Conservation (phyloP, 148 eudicot genomes). For the Nepenthes gracilis region DNA sequence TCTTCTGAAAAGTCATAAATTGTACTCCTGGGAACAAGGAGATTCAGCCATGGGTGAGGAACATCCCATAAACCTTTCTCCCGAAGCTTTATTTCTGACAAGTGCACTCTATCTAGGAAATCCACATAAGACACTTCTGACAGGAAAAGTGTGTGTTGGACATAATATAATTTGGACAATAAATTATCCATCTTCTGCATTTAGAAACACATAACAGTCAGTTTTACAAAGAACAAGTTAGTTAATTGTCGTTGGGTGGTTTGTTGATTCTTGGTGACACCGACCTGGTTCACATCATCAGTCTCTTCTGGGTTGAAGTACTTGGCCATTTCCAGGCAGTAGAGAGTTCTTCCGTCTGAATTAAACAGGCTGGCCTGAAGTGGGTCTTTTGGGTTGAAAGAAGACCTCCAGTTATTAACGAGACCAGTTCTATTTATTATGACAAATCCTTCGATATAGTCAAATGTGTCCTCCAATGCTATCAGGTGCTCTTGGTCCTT, state of each 20-base stretch:
- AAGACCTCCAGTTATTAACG: constrained; percentile 69
- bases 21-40: constrained; percentile 64
- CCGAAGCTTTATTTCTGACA: constrained; percentile 57
- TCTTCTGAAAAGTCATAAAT: constrained; percentile 46
- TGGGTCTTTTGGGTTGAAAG: constrained; percentile 74
- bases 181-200: constrained; percentile 48
- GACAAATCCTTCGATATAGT: constrained; percentile 89
- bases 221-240: neutral
- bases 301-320: constrained; percentile 55
- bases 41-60: constrained; percentile 96
- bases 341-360: constrained; percentile 73
- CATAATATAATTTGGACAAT: constrained; percentile 40
- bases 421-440: constrained; percentile 78
- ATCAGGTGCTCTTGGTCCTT: constrained; percentile 83
- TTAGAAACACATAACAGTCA: constrained; percentile 8
- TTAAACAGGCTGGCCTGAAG: constrained; percentile 54
- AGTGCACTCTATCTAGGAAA: constrained; percentile 79
- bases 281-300: constrained; percentile 44
- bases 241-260: neutral
- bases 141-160: constrained; percentile 43
- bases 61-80: constrained; percentile 78
- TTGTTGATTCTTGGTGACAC: constrained; percentile 2
- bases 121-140: constrained; percentile 68
- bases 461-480: constrained; percentile 49
- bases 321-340: constrained; percentile 85